A percentile compares a stretch with the other conserved stretches of the same genome.
phyloP scores from a whole-genome alignment of 371 early-diverging fungal species.

The Mortierella sp. region DNA sequence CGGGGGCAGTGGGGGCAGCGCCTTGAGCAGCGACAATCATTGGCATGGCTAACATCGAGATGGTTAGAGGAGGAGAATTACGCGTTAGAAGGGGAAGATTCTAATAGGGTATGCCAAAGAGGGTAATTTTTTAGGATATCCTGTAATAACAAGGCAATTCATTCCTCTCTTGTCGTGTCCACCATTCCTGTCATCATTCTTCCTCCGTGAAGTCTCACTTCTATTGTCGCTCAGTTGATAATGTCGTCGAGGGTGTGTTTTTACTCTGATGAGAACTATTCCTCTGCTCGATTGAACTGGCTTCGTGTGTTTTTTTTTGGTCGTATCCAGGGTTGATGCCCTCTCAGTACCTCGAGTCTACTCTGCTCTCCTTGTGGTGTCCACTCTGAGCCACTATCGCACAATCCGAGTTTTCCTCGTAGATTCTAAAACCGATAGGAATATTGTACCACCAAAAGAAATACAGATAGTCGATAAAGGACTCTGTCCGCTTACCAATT shows the following conservation, averaged over 20 bases:
- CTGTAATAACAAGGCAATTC: background rate
- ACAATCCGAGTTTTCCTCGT: background rate
- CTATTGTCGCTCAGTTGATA: too few species aligned
- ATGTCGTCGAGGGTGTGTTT: too few species aligned
- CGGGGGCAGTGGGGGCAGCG: conserved; percentile 1
- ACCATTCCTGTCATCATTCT: background rate
- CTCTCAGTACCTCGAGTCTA: background rate
- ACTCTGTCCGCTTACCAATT: conserved; percentile 22
- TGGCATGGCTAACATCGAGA: conserved; percentile 29
- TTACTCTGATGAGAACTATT: too few species aligned
- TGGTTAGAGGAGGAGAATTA: background rate
- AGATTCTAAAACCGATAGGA: background rate
- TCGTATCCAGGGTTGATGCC: background rate
- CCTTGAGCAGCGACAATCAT: conserved; percentile 27
- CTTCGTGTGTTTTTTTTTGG: background rate
- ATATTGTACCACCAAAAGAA: background rate
- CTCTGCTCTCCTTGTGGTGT: background rate
- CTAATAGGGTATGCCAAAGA: background rate
- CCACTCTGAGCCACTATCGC: background rate
- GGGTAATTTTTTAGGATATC: background rate
- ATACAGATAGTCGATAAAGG: background rate
- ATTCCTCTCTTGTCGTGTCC: background rate
- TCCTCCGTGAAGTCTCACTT: too few species aligned
- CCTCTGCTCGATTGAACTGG: too few species aligned
- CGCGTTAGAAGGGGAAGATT: background rate